Evolutionary conservation across 192 early-diverging fungal species (phyloP), one percentile per base, ranked within the genome.

Genomic region (Backusella sp.): DNA sequence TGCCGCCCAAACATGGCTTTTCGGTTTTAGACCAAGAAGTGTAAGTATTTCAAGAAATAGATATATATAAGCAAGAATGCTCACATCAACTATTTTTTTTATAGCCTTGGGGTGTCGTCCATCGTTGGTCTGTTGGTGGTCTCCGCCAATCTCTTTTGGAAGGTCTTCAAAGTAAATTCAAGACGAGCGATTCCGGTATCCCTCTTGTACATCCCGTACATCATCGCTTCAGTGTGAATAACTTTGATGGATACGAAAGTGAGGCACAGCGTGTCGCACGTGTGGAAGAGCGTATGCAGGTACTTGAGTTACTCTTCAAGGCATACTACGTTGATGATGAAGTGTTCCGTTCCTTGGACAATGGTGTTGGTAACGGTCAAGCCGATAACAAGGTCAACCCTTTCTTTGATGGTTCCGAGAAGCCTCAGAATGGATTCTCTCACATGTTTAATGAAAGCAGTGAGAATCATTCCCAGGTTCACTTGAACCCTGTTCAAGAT

Each of bases 61-160:
- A 39, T 39, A 39, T 11, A 39, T 12, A 37, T 39, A 39, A 39
- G 37, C 37, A 39, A 32, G 9, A 39, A 39, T 39, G 3, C 37
- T 39, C 7, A 39, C 37, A 1, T 11, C 11, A 12, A 39, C 1
- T 39, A 3, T 39, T 39, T 3, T 39, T 39, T 39, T 39, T 39
- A 3, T 39, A 39, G 37, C 80, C 80, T 15, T 81, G 80, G 80
- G 80, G 80, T 41, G 76, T 81, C 15, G 73, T 81, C 14, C 80
- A 81, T 41, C 76, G 80, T 53, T 81, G 80, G 80, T 81, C 80
- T 46, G 68, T 72, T 32, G 80, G 80, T 66, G 75, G 73, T 68
- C 77, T 77, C 59, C 77, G 74, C 36, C 76, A 73, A 9, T 81
- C 80, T 5, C 39, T 78, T 6, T 66, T 78, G 34, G 46, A 34